These are phyloP conservation scores for Amanita thiersii DNA, from an alignment of 768 basidiomycete species.

Conservation along the genomic window DNA sequence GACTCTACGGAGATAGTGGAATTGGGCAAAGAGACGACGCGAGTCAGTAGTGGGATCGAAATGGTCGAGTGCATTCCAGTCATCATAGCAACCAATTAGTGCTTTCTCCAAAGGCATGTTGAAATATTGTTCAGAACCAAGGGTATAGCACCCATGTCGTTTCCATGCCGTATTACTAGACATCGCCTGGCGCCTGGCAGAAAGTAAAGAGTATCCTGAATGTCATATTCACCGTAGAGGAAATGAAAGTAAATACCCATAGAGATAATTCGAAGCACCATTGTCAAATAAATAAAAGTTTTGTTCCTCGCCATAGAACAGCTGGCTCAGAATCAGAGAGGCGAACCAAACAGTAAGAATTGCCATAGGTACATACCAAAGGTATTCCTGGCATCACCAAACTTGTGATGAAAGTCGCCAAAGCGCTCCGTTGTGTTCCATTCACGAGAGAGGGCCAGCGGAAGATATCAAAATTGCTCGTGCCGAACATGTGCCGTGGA, in stretches of 20 bases:
- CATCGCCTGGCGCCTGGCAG: constrained; percentile 84
- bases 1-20: constrained; percentile 56
- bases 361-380: constrained; percentile 36
- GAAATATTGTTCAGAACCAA: constrained; percentile 90
- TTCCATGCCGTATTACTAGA: constrained; percentile 80
- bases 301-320: constrained; percentile 91
- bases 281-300: constrained; percentile 84
- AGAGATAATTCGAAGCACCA: constrained; percentile 87
- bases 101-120: constrained; percentile 82
- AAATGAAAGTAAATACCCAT: constrained; percentile 39
- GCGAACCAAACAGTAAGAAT: constrained; percentile 1
- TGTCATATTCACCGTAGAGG: background rate
- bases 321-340: constrained; percentile 24
- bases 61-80: constrained; percentile 91
- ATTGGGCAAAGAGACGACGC: constrained; percentile 66
- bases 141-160: constrained; percentile 84
- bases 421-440: constrained; percentile 66
- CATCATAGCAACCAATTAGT: constrained; percentile 76
- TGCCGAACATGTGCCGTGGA: constrained; percentile 84
- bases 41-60: constrained; percentile 85
- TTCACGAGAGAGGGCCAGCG: constrained; percentile 87
- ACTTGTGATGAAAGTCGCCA: constrained; percentile 73
- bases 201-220: too few relatives aligned
- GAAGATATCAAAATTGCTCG: constrained; percentile 93
- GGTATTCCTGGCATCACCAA: constrained; percentile 85